Base-by-base conservation (phyloP, 768 basidiomycete genomes). In the Filobasidium wieringae region DNA sequence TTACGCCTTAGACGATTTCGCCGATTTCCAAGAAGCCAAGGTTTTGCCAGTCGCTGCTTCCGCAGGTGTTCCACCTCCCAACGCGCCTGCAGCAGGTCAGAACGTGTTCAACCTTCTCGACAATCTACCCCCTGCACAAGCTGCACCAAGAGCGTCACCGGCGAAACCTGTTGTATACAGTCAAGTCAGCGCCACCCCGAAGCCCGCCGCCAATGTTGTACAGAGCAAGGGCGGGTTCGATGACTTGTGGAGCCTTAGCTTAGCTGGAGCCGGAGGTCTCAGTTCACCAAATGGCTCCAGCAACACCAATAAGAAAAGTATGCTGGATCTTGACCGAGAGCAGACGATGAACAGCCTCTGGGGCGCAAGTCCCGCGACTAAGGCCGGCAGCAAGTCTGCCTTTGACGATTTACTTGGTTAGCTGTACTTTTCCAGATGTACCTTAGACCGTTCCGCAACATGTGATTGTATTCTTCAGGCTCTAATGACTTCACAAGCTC, bases 321-420 rank as follows among this genome's bases (percentile, higher is more conserved):
- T 93, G 68, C 86, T 86, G 73, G 90, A 89, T 67, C 70, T 95
- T 63, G 86, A 88, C 76, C 84, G 82, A 75, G 90, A 93, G 77
- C 90, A 91, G 77, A 80, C 83, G 2, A 80, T 80, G 69, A 82
- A 84, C 22, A 81, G 81, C 9, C 80, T 95, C 32, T 95, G 91
- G 91, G 87, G 85, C 4, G 58, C 59, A 17, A 31, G 54, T 53
- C 34, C 30, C 39, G 12, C 52, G 52, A 29, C 27, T 49, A n/a
- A 47, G 52, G 24, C 57, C 27, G 34, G 39, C 43, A 30, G 32
- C 32, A 43, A 19, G 51, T 32, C 31, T 27, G 51, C 24, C 8
- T 57, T 63, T 11, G 78, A 78, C 53, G 78, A 79, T 67, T 64
- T 78, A 50, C 64, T 79, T 61, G 37, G 53, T 27, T 50, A 31